Evolutionary conservation across 345 rosid species (phyloP), one percentile per base, ranked within the genome.

Genomic region (Populus ilicifolia): DNA sequence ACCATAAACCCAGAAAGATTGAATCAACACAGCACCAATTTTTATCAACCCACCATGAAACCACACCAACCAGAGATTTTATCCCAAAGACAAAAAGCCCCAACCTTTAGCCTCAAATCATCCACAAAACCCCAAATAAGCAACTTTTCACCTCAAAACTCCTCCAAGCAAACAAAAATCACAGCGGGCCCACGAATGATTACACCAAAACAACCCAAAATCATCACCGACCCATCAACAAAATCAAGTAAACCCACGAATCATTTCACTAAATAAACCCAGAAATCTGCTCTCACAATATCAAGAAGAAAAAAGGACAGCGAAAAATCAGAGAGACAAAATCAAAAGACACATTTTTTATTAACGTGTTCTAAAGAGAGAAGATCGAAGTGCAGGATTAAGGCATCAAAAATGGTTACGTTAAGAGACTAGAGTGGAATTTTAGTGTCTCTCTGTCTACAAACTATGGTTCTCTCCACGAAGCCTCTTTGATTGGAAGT

Each of bases 91-190:
- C 64, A 71, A 72, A 63, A 66, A 39, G 41, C 70, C 80, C 29
- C 52, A 8, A 5, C 35, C 75, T 73, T 75, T 74, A 76, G 50
- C 48, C 59, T 48, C 46, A 39, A 85, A 82, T 75, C 85, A 80
- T 71, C 67, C 78, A 59, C 52, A 77, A 76, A 79, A 73, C 75
- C 78, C 77, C 64, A 69, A 78, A 71, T 62, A n/a, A 48, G 71
- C 35, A 62, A 75, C 76, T 62, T 75, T 46, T 78, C 83, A 80
- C 80, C 43, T 14, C 62, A 23, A 59, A 70, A 80, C 54, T 71
- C 69, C 73, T 77, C 76, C 54, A 61, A 84, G 44, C 50, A 65
- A 56, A 77, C 46, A 70, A 83, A 83, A 52, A 71, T 80, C 71
- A n/a, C 69, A 30, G 70, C 73, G 67, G 52, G 78, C 72, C 78